Evolutionary conservation across 306 rosid species (phyloP), one percentile per base, ranked within the genome.

Genomic region (Vigna reflexopilosa): DNA sequence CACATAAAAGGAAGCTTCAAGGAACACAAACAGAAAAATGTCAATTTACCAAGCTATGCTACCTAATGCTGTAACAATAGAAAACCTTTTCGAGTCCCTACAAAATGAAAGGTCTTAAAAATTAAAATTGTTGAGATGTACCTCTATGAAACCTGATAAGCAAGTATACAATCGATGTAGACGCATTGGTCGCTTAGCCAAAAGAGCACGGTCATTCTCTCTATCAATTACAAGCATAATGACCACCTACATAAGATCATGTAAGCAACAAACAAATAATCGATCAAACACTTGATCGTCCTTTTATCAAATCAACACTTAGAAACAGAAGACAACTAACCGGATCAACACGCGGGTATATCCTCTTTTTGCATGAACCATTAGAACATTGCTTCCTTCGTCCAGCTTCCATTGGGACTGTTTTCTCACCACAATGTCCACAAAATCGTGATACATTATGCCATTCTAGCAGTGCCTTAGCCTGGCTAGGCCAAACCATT

Each of bases 341-440:
- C 65, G 98, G 98, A 80, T 95, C 98, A 56, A 92, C 88, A 50
- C 98, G 98, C 54, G 98, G 98, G 48, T 92, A 95, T 73, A 92
- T 81, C 80, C 93, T 86, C 85, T 80, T 85, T 42, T 82, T 84
- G 89, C 98, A 95, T 13, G 84, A 88, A 72, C 86, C 93, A 58
- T 83, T 90, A 0, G 96, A 91, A 80, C 98, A 95, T 64, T 89
- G 87, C 87, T 88, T 95, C 62, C 96, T 86, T 54, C 88, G 88
- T 64, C 98, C 98, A 34, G 93, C 97, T 86, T 92, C 98, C 49
- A 57, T 83, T 24, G 88, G 74, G 44, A 91, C 87, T 9, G 97
- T 92, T 82, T 87, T 92, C 74, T 78, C 89, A 67, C 98, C 98
- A 78, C 98, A 95, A 34, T 85, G 86, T 55, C 98, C 98, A 85